Evolutionary conservation across 352 stramenopile species (phyloP).

Genomic region (Pythium utonaiense): DNA sequence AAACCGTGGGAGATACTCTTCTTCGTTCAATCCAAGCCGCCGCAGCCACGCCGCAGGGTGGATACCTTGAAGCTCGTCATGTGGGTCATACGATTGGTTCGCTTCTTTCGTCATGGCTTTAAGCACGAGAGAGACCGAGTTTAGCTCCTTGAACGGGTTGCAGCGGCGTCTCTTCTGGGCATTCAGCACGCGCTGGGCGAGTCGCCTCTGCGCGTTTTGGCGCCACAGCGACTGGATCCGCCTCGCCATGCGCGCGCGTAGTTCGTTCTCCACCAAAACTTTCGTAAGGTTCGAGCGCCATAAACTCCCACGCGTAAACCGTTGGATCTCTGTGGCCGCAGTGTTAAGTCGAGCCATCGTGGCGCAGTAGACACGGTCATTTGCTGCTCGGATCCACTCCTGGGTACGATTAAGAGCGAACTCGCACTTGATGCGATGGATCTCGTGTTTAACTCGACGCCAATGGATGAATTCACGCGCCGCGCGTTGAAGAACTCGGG

Average conservation of each 20-base stretch:
- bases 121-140: slow-evolving; percentile 35
- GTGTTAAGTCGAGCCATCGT: slow-evolving; percentile 35
- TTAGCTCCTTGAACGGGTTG: slow-evolving; percentile 43
- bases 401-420: slow-evolving; percentile 21
- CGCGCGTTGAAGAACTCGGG: slow-evolving; percentile 41
- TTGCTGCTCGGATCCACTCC: slow-evolving; percentile 28
- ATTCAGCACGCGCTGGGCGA: slow-evolving; percentile 39
- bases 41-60: slow-evolving; percentile 47
- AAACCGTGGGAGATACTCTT: slow-evolving; percentile 43
- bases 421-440: slow-evolving; percentile 30
- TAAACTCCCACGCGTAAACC: slow-evolving; percentile 37
- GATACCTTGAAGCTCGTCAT: slow-evolving; percentile 57
- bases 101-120: slow-evolving; percentile 26
- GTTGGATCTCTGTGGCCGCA: slow-evolving; percentile 58
- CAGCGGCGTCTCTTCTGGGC: slow-evolving; percentile 47
- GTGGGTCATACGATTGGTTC: slow-evolving; percentile 41
- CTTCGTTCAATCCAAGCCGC: slow-evolving; percentile 46
- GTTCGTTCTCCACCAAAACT: slow-evolving; percentile 33
- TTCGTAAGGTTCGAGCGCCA: slow-evolving; percentile 34
- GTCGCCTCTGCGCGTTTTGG: slow-evolving; percentile 43
- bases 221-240: slow-evolving; percentile 66
- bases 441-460: slow-evolving; percentile 34
- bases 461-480: slow-evolving; percentile 38
- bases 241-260: slow-evolving; percentile 46
- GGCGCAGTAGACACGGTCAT: slow-evolving; percentile 21